These are phyloP conservation scores for Microbotryum scabiosae DNA, from an alignment of 1,284 basidiomycete genomes.

Conservation along the genomic window DNA sequence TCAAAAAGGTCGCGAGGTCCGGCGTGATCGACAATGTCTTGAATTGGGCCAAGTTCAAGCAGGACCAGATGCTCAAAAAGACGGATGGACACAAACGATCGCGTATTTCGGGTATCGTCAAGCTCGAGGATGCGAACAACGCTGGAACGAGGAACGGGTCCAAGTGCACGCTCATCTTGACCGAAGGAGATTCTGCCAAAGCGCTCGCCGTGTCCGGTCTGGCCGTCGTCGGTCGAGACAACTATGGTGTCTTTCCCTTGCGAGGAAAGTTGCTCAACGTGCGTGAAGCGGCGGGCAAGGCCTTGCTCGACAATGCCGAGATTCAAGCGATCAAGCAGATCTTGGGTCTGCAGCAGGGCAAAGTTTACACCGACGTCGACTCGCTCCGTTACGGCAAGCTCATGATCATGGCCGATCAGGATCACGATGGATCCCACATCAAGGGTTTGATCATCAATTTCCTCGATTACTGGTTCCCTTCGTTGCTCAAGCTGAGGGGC, in stretches of 20 bases:
- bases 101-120: slow-evolving; percentile 80
- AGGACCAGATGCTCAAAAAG: slow-evolving; percentile 91
- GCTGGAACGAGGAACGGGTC: slow-evolving; percentile 75
- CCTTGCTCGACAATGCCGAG: slow-evolving; percentile 97
- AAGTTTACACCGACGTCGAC: slow-evolving; percentile 65
- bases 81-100: slow-evolving; percentile 91
- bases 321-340: slow-evolving; percentile 98
- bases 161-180: slow-evolving; percentile 90
- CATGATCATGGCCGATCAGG: slow-evolving; percentile 99
- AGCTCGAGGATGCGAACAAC: slow-evolving; percentile 95
- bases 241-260: slow-evolving; percentile 95
- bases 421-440: slow-evolving; percentile 99
- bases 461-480: slow-evolving; percentile 94
- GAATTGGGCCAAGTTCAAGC: slow-evolving; percentile 94
- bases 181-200: slow-evolving; percentile 99
- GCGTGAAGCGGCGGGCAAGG: slow-evolving; percentile 88
- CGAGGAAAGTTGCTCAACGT: slow-evolving; percentile 97
- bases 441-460: slow-evolving; percentile 99
- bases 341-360: slow-evolving; percentile 88
- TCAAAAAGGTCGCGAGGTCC: slow-evolving; percentile 91
- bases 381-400: slow-evolving; percentile 85
- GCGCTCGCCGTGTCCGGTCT: slow-evolving; percentile 90
- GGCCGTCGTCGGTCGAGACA: slow-evolving; percentile 88
- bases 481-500: slow-evolving; percentile 78
- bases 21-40: slow-evolving; percentile 86